Conservation (phyloP, 1,139 yeast genomes). For the Protomyces gravidus region DNA sequence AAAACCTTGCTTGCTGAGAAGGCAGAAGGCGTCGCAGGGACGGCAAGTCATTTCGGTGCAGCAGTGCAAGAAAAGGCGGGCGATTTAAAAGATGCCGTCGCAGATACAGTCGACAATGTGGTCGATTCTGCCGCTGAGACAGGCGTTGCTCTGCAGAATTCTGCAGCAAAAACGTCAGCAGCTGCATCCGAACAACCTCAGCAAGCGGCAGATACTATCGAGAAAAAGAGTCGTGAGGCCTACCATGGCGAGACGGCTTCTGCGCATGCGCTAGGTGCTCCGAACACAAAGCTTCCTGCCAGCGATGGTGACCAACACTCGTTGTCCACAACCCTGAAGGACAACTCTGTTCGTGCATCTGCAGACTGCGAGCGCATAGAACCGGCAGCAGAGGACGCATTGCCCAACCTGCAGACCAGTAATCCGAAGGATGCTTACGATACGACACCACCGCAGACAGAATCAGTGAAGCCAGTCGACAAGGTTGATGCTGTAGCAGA, state of each 20-base stretch:
- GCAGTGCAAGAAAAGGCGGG: background rate
- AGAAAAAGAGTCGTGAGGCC: background rate
- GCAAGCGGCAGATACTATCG: background rate
- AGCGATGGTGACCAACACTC: background rate
- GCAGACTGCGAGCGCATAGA: background rate
- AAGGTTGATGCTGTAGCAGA: background rate
- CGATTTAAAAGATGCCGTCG: background rate
- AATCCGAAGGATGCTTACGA: background rate
- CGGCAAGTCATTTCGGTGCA: background rate
- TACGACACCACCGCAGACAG: background rate
- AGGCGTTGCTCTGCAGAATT: background rate
- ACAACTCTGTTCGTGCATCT: background rate
- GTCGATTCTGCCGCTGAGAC: background rate
- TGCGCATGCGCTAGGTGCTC: background rate
- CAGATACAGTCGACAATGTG: background rate
- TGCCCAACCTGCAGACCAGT: background rate
- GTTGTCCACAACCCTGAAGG: background rate
- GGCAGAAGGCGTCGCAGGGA: background rate
- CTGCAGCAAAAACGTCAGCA: background rate
- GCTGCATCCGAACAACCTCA: background rate
- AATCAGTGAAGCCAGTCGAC: background rate
- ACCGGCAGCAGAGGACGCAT: conserved; percentile 16
- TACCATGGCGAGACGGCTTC: background rate
- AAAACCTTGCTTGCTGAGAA: background rate
- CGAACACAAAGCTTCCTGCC: background rate